phyloP scores from a whole-genome alignment of 2,329 filamentous ascomycete species.

The Emergomyces orientalis region DNA sequence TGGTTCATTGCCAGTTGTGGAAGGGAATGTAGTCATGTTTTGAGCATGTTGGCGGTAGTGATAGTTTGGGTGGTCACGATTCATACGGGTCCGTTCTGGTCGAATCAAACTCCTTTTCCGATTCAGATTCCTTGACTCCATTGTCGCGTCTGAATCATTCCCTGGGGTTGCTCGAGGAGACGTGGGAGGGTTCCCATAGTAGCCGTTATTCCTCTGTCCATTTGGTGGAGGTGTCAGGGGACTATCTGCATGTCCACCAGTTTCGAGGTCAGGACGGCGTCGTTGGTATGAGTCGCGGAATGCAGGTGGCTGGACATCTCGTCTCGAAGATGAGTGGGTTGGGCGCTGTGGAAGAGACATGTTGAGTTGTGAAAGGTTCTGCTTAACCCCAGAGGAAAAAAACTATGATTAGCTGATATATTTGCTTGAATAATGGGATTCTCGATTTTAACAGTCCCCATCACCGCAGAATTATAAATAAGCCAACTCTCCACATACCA shows the following conservation, averaged over 20 bases:
- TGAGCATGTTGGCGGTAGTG: slow-evolving; percentile 91
- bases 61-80: slow-evolving; percentile 85
- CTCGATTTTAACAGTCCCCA: background rate
- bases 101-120: slow-evolving; percentile 83
- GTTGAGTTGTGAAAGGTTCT: slow-evolving; percentile 11
- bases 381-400: too few species aligned
- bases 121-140: slow-evolving; percentile 41
- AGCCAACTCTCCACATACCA: background rate
- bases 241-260: slow-evolving; percentile 41
- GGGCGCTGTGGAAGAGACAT: slow-evolving; percentile 53
- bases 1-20: slow-evolving; percentile 85
- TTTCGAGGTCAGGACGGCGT: slow-evolving; percentile 62
- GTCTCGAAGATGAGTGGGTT: slow-evolving; percentile 51
- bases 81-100: slow-evolving; percentile 78
- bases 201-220: slow-evolving; percentile 25
- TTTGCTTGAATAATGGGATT: background rate
- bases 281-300: slow-evolving; percentile 62
- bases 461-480: background rate
- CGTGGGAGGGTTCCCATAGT: slow-evolving; percentile 22
- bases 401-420: slow-evolving; percentile 1
- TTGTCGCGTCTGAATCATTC: slow-evolving; percentile 46
- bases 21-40: slow-evolving; percentile 82
- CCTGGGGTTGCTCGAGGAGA: slow-evolving; percentile 38
- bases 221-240: slow-evolving; percentile 28
- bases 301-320: slow-evolving; percentile 46